Percentiles rank a stretch among this genome's conserved stretches.
Evolutionary conservation across 108 stramenopile genomes (phyloP).

Genomic region (Cyclotella sp.): DNA sequence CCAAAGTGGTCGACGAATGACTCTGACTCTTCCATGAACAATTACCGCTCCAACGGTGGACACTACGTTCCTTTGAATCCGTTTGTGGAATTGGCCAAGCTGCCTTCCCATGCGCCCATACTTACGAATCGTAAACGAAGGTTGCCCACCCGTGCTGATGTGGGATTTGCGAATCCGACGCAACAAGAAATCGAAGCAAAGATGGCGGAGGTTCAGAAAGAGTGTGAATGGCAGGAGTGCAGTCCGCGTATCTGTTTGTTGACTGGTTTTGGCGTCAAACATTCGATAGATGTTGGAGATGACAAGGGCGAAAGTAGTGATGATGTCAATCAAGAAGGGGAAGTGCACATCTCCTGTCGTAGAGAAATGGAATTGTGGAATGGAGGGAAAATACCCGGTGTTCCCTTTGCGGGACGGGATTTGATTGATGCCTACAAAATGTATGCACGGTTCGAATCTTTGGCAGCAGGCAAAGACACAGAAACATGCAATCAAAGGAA

Average conservation of each 20-base stretch:
- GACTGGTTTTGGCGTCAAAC: constrained; percentile 19
- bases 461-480: neutral
- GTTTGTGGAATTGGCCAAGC: constrained; percentile 33
- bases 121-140: constrained; percentile 68
- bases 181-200: constrained; percentile 68
- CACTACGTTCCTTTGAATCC: constrained; percentile 75
- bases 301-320: constrained; percentile 39
- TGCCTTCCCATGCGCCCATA: constrained; percentile 66
- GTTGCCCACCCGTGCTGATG: constrained; percentile 79
- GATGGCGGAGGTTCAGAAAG: constrained; percentile 71
- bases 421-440: constrained; percentile 60
- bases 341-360: constrained; percentile 24
- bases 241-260: constrained; percentile 80
- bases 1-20: neutral
- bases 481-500: neutral
- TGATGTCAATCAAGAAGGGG: constrained; percentile 19
- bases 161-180: constrained; percentile 79
- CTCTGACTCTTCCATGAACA: neutral
- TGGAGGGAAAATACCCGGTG: constrained; percentile 56
- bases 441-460: constrained; percentile 30
- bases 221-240: constrained; percentile 86
- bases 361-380: constrained; percentile 39
- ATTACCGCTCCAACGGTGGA: constrained; percentile 37
- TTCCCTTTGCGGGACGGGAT: constrained; percentile 72
- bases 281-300: constrained; percentile 14